Base-by-base conservation (phyloP, 306 rosid species). In the Medicago arabica region DNA sequence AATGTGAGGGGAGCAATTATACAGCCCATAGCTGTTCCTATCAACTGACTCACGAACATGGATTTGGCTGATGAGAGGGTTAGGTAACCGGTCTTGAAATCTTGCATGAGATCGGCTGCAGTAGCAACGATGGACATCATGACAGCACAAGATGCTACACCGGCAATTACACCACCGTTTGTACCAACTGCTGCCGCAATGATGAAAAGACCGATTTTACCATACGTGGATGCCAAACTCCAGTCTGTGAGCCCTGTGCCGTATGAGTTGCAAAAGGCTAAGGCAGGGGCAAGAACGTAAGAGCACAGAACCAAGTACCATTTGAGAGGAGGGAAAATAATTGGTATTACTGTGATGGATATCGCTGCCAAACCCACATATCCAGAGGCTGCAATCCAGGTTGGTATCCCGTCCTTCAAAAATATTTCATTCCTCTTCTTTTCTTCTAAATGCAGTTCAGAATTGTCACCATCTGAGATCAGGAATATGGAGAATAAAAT, bases 81-180 rank as follows among this genome's bases (percentile, higher is more conserved):
- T 73, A 96, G 97, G 85, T 96, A 96, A 70, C 98, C 98, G 0
- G 98, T 90, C 92, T 92, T 96, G 85, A 96, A 96, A 85, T 96
- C 99, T 88, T 96, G 99, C 99, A 96, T 96, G 81, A 96, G 99
- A 86, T 96, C 98, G 2, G 98, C 96, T 12, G 99, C 98, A 0
- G 97, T 96, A n/a, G 98, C 65, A 3, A 96, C 98, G 4, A 92
- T 96, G 61, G 98, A 79, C 98, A 96, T 92, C 98, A 96, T 96
- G 54, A 96, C 93, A 44, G 96, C 97, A 63, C 84, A 88, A 18
- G 96, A 79, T 50, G 97, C 93, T 70, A 88, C 23, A 11, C 99
- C 99, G 1, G 99, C 99, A 61, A 92, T 82, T 40, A 90, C 99
- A 14, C 99, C 99, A 0, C 98, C 98, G 2, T 90, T 75, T 47